Conservation (phyloP, 75 land plant genomes). For the Pinus taeda region DNA sequence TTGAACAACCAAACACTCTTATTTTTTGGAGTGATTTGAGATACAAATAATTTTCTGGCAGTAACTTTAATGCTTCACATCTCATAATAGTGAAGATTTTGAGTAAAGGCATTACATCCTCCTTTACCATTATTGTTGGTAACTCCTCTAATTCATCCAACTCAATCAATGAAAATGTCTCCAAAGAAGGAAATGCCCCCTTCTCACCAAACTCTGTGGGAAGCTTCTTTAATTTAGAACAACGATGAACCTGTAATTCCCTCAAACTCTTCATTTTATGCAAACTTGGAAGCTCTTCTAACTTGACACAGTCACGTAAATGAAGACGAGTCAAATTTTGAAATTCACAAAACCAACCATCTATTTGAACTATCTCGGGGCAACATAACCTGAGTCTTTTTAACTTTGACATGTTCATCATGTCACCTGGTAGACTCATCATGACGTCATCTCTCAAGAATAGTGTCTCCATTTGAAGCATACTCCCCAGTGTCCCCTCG, state of each 20-base stretch:
- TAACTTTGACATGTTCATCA: neutral
- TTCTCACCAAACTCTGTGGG: neutral
- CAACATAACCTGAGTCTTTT: neutral
- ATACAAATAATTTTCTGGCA: constrained; percentile 1
- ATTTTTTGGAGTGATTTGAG: neutral
- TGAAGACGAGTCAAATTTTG: neutral
- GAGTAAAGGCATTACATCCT: neutral
- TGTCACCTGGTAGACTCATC: neutral
- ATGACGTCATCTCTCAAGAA: neutral
- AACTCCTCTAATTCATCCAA: neutral
- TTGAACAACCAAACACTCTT: neutral
- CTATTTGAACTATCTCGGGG: neutral
- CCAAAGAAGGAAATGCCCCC: neutral
- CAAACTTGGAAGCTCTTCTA: neutral
- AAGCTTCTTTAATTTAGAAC: neutral
- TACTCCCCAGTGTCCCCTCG: neutral
- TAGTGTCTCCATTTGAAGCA: neutral
- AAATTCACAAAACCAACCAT: neutral
- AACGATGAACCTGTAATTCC: neutral
- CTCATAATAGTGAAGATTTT: neutral
- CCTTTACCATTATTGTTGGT: neutral
- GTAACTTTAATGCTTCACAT: neutral
- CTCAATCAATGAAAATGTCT: neutral
- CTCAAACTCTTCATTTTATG: neutral
- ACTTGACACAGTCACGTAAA: neutral